Evolutionary conservation across 257 asterid species (phyloP), one percentile per base, ranked within the genome.

Genomic region (Penstemon davidsonii): DNA sequence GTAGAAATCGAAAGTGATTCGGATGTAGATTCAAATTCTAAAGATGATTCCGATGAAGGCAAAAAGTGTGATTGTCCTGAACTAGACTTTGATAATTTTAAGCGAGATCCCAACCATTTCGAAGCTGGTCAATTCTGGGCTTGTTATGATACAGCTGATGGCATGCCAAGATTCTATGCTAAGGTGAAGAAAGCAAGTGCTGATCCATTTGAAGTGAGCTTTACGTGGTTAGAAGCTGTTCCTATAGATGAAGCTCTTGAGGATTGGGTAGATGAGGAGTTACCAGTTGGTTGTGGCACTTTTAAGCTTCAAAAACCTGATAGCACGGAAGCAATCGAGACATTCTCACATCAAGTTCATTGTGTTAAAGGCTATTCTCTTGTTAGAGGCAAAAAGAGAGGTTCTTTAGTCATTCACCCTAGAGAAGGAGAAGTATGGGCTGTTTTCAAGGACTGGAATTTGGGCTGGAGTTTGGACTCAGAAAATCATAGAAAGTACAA

Each of bases 91-190:
- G 66, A 72, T 78, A 87, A 88, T 76, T 91, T 91, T 59, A 95
- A 88, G 36, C 84, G 82, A 60, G 85, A 71, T 49, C 81, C 68
- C 38, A 62, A 52, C 43, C 47, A 63, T 69, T 88, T 91, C 75
- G 67, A 77, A 50, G 82, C 44, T 66, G 80, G 74, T 77, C 97
- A 91, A 67, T 64, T 79, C 67, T 91, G 97, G 97, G 95, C 96
- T 76, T 89, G 92, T 68, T 91, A 85, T 57, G 96, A 82, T 69
- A 47, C 78, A 25, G 60, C 41, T 6, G 90, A 88, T 72, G 79
- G 87, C 64, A 83, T 91, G 97, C 97, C 97, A 36, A 86, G 97
- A 76, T 91, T 71, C 69, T 82, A 88, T 55, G 95, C 96, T 9
- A 86, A 71, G 75, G 81, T 91, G 69, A 82, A 45, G 71, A 80